Conservation (phyloP, 148 eudicot species). For the Rhododendron simsii region DNA sequence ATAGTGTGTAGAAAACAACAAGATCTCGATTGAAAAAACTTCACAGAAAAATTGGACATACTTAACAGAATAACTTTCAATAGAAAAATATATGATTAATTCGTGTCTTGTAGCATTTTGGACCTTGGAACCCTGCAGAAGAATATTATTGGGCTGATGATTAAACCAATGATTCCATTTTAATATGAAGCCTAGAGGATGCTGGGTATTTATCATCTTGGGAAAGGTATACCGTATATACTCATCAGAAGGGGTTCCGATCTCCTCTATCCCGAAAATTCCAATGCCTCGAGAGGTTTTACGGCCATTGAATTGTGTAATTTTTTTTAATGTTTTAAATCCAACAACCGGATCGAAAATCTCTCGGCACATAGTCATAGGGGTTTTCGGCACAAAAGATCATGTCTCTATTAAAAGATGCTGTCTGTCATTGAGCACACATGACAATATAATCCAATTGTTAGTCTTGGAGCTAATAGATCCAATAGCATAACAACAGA, state of each 20-base stretch:
- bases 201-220: neutral
- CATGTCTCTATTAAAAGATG: neutral
- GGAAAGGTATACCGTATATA: neutral
- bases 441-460: too few species aligned
- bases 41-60: neutral
- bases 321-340: too few species aligned
- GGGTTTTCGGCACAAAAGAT: too few species aligned
- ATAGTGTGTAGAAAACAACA: neutral
- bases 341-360: too few species aligned
- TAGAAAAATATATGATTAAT: neutral
- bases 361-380: too few species aligned
- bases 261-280: too few species aligned
- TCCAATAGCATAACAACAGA: neutral
- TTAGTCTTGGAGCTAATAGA: neutral
- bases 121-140: neutral
- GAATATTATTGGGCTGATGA: neutral
- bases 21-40: slow-evolving; percentile 4
- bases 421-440: neutral
- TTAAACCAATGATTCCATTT: neutral
- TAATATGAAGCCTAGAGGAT: neutral
- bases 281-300: too few species aligned
- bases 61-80: neutral
- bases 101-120: slow-evolving; percentile 8
- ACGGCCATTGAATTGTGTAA: too few species aligned
- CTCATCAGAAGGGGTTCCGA: neutral